A percentile compares a stretch with the other conserved stretches of the same genome.
Evolutionary conservation across 805 yeast genomes (phyloP).

Genomic region (Candida michaelii): DNA sequence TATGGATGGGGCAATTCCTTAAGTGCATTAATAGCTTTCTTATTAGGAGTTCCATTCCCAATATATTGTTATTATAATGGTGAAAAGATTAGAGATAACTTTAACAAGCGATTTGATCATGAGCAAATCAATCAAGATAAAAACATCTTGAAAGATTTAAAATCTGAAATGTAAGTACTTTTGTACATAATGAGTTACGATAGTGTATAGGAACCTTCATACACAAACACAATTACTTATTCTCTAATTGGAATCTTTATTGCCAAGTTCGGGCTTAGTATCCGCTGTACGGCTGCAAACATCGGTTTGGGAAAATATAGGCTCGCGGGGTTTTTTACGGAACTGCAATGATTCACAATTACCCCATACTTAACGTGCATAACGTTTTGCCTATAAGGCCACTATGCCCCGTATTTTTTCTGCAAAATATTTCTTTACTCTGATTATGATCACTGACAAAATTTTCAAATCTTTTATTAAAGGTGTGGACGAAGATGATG

Average conservation of each 20-base stretch:
- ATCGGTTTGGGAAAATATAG: background rate
- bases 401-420: background rate
- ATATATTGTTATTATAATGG: slow-evolving; percentile 57
- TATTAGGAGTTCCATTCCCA: slow-evolving; percentile 69
- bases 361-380: background rate
- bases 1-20: slow-evolving; percentile 74
- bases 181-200: slow-evolving; percentile 1
- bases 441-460: slow-evolving; percentile 3
- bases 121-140: slow-evolving; percentile 32
- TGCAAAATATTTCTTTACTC: background rate
- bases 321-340: background rate
- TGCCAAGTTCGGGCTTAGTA: no score
- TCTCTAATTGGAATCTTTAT: no score
- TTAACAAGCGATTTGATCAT: slow-evolving; percentile 48
- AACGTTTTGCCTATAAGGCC: background rate
- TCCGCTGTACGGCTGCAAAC: no score
- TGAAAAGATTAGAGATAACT: slow-evolving; percentile 57
- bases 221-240: no score
- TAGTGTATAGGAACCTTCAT: background rate
- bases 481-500: slow-evolving; percentile 15
- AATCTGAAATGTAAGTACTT: background rate
- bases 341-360: background rate
- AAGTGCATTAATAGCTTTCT: slow-evolving; percentile 56
- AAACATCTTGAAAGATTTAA: slow-evolving; percentile 4
- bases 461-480: slow-evolving; percentile 16